Conservation (phyloP, 2,329 filamentous ascomycete genomes). For the Pseudohalonectria lignicola region DNA sequence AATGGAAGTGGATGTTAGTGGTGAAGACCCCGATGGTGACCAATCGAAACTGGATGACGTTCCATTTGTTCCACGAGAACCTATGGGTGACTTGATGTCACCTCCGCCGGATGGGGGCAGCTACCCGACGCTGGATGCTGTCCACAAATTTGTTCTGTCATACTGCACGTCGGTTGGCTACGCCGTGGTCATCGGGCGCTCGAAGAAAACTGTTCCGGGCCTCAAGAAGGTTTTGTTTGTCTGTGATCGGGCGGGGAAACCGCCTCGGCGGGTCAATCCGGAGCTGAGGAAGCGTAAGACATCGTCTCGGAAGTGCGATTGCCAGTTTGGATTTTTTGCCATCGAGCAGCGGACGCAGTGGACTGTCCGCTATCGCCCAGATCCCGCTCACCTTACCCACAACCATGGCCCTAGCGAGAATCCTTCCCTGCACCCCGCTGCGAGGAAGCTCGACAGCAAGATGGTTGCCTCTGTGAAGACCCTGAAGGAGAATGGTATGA, state of each 20-base stretch:
- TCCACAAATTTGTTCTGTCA: slow-evolving; percentile 52
- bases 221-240: slow-evolving; percentile 59
- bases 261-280: slow-evolving; percentile 48
- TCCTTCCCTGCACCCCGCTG: slow-evolving; percentile 54
- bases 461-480: slow-evolving; percentile 58
- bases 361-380: slow-evolving; percentile 54
- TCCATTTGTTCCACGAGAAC: slow-evolving; percentile 39
- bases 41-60: slow-evolving; percentile 36
- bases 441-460: slow-evolving; percentile 54
- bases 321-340: slow-evolving; percentile 59
- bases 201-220: slow-evolving; percentile 56
- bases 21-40: slow-evolving; percentile 22
- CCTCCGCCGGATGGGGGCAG: slow-evolving; percentile 53
- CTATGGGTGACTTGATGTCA: slow-evolving; percentile 50
- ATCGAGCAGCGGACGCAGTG: slow-evolving; percentile 58
- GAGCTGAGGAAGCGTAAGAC: slow-evolving; percentile 56
- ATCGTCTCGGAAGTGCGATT: slow-evolving; percentile 58
- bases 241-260: slow-evolving; percentile 54
- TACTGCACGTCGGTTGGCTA: slow-evolving; percentile 59
- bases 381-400: slow-evolving; percentile 44
- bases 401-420: slow-evolving; percentile 58
- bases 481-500: slow-evolving; percentile 53
- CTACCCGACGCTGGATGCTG: slow-evolving; percentile 52
- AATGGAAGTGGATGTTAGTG: slow-evolving; percentile 36
- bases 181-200: slow-evolving; percentile 56